Conservation (phyloP, 139 green algal species). For the Picochlorum costavermella region DNA sequence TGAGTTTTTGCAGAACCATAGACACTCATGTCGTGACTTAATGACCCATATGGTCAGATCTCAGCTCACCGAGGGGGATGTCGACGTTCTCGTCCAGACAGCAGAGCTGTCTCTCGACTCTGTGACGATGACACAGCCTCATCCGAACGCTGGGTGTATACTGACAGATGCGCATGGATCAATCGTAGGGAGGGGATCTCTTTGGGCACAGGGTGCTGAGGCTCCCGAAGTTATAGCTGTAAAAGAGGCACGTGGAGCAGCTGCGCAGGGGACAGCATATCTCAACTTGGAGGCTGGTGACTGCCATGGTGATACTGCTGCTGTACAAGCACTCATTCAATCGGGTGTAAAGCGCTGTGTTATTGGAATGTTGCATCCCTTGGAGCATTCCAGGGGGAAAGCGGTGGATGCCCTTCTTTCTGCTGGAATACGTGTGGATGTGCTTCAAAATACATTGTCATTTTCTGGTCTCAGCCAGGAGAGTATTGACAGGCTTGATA, state of each 20-base stretch:
- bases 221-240: conserved; percentile 57
- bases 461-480: too few species aligned
- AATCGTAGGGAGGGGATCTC: conserved; percentile 38
- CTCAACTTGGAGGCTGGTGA: conserved; percentile 88
- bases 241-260: conserved; percentile 19
- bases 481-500: conserved; percentile 7
- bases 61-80: conserved; percentile 4
- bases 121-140: conserved; percentile 55
- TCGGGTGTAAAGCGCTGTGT: conserved; percentile 76
- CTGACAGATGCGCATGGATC: conserved; percentile 40
- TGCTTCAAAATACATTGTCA: conserved; percentile 28
- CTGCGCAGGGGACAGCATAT: conserved; percentile 67
- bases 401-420: conserved; percentile 49
- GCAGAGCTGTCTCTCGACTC: conserved; percentile 5
- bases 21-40: neutral
- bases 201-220: conserved; percentile 62
- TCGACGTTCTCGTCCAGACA: neutral
- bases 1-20: too few species aligned
- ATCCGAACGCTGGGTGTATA: conserved; percentile 73
- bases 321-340: conserved; percentile 57
- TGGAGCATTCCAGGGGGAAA: conserved; percentile 56
- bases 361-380: conserved; percentile 83
- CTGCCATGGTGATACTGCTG: conserved; percentile 73
- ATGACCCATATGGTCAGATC: neutral
- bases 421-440: conserved; percentile 65